Percentiles rank a stretch among this genome's conserved stretches.
These are phyloP conservation scores for Trematosphaeria pertusa DNA, from an alignment of 2,329 filamentous ascomycete species.

Conservation along the genomic window DNA sequence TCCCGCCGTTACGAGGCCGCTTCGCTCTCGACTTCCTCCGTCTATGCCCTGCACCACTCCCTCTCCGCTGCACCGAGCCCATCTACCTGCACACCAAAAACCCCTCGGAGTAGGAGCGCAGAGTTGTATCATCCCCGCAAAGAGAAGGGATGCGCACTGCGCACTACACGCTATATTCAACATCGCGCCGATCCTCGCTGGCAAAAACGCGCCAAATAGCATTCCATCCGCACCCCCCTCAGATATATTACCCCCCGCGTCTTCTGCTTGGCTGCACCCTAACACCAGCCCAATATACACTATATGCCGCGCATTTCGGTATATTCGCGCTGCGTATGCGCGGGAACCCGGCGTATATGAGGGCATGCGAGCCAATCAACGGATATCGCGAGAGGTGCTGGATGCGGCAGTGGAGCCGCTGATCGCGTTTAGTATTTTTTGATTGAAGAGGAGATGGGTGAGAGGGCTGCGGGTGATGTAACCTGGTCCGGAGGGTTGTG, in stretches of 20 bases:
- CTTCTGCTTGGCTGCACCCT: not conserved
- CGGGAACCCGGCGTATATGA: not conserved
- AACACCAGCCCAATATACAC: constrained; percentile 3
- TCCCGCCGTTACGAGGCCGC: no score
- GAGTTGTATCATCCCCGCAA: no score
- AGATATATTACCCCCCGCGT: constrained; percentile 13
- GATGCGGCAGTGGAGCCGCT: constrained; percentile 18
- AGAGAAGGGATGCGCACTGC: constrained; percentile 18
- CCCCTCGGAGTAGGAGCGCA: no score
- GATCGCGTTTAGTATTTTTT: constrained; percentile 10
- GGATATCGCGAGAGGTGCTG: constrained; percentile 1
- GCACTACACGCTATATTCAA: constrained; percentile 7
- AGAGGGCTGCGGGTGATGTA: not conserved
- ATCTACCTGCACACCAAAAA: no score
- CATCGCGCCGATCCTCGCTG: constrained; percentile 2
- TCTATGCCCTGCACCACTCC: no score
- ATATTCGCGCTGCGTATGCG: constrained; percentile 7
- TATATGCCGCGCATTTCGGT: constrained; percentile 1
- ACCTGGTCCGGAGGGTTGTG: constrained; percentile 1
- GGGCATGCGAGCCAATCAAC: constrained; percentile 10
- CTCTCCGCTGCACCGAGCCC: no score
- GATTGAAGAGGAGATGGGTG: not conserved
- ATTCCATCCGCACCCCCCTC: constrained; percentile 9
- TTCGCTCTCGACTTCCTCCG: no score
- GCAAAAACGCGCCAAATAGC: constrained; percentile 9